A percentile compares a stretch with the other conserved stretches of the same genome.
Conservation (phyloP, 176 grass and related monocot genomes). For the Stipa capillata region DNA sequence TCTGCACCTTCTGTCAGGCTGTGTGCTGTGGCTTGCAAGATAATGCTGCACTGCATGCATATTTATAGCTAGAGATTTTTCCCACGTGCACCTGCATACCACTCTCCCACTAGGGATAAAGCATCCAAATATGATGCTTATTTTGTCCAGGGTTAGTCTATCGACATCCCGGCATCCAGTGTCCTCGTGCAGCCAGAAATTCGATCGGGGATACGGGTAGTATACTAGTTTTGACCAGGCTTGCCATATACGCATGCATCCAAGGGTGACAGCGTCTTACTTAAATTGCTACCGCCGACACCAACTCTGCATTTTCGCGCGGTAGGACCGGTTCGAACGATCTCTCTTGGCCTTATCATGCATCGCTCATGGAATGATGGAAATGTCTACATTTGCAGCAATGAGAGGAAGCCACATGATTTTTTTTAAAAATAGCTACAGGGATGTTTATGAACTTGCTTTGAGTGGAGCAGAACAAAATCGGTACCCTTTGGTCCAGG, state of each 20-base stretch:
- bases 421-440: too few species aligned
- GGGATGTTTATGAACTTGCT: too few species aligned
- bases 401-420: too few species aligned
- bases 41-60: not conserved
- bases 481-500: too few species aligned
- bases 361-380: too few species aligned
- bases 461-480: too few species aligned
- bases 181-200: not conserved
- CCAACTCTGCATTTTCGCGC: not conserved
- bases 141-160: not conserved
- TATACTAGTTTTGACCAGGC: too few species aligned
- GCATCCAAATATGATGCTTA: not conserved
- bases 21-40: not conserved
- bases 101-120: not conserved
- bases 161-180: not conserved
- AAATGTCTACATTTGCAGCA: too few species aligned
- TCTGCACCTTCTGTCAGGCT: not conserved
- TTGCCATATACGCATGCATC: not conserved
- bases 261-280: not conserved
- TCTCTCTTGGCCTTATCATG: not conserved
- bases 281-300: not conserved
- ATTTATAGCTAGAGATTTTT: conserved; percentile 11
- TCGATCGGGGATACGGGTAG: not conserved
- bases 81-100: not conserved
- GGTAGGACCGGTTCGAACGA: not conserved